Base-by-base conservation (phyloP, 192 early-diverging fungal species). In the Kickxella alabastrina region DNA sequence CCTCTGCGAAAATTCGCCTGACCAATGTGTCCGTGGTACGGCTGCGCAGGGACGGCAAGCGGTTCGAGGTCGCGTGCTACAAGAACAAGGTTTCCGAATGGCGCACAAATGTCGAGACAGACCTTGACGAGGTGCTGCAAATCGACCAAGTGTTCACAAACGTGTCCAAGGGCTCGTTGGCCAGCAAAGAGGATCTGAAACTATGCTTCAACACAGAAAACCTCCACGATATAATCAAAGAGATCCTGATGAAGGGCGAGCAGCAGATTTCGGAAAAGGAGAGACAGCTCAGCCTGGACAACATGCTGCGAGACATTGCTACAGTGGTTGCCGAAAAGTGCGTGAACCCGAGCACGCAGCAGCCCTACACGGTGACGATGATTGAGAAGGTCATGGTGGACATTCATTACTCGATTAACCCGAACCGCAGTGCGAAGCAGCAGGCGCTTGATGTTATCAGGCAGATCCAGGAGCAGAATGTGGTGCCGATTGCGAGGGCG, bases 11-110 rank as follows among this genome's bases (percentile, higher is more conserved):
- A 34, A 78, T 82, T 56, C 87, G 86, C 43, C 77, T 99, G 36
- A 97, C 96, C 39, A 99, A 99, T 63, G 94, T 99, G 40, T 94
- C 94, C 7, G 67, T 97, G 29, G 97, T 99, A 14, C 89, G 92
- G 34, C 76, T 97, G 50, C 88, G 89, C 57, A 97, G 95, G 75
- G 94, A 93, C 24, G 97, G 97, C 32, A 96, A 93, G 70, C 85
- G 97, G 26, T 99, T 98, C 54, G 97, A 99, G 65, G 83, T 99
- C 32, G 97, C 97, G 10, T 96, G 92, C 69, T 99, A 98, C 78
- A 97, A 96, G 66, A 99, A 98, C 80, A 98, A 99, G 68, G 94
- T 96, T 26, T 72, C 90, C 50, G 94, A 99, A 71, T 97, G 92
- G 92, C 79, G 94, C 32, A 91, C 79, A 18, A 85, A 88, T 37